Base-by-base conservation (phyloP, 1,139 yeast species). In the Taphrina populina region DNA sequence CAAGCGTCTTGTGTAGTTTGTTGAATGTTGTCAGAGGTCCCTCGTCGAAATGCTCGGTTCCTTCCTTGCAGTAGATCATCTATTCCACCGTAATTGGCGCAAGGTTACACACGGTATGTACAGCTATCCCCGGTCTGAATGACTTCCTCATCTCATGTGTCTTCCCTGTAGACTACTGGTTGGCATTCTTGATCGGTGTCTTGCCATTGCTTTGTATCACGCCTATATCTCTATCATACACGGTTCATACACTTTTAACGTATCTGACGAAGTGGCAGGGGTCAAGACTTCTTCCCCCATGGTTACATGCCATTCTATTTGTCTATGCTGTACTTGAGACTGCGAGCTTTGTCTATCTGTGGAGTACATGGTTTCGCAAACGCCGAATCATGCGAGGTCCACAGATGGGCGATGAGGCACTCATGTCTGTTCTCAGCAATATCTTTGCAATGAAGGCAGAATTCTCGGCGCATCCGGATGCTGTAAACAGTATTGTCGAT, bases 141-240 rank as follows among this genome's bases (percentile, higher is more conserved):
- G 13, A 1, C 13, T 11, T 26, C n/a, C 3, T 10, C 7, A 20
- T 24, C 17, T 7, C 37, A 11, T 8, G 10, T 27, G 30, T 8
- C 11, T 27, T 7, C 11, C 30, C 11, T 11, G 17, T 35, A 46
- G 52, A 46, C 29, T 46, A 46, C 36, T 46, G 52, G 52, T 26
- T 46, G 26, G 43, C 52, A 27, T 36, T 46, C 7, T 26, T 34
- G n/a, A 39, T 27, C 3, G 20, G 34, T 19, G 52, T 46, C 32
- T 2, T 46, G 7, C 53, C 53, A 1, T 24, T 47, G 29, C 32
- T 47, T 30, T 35, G 36, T 36, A 36, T 36, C 36, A 34, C 52
- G 19, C 52, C 43, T 19, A 26, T 47, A 23, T 37, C 53, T 7
- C 21, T 36, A 6, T 29, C 32, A 13, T 47, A 47, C 29, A 39